A percentile compares a stretch with the other conserved stretches of the same genome.
These are phyloP conservation scores for Thecamonas trahens DNA, from an alignment of 78 protist genomes.

Conservation along the genomic window DNA sequence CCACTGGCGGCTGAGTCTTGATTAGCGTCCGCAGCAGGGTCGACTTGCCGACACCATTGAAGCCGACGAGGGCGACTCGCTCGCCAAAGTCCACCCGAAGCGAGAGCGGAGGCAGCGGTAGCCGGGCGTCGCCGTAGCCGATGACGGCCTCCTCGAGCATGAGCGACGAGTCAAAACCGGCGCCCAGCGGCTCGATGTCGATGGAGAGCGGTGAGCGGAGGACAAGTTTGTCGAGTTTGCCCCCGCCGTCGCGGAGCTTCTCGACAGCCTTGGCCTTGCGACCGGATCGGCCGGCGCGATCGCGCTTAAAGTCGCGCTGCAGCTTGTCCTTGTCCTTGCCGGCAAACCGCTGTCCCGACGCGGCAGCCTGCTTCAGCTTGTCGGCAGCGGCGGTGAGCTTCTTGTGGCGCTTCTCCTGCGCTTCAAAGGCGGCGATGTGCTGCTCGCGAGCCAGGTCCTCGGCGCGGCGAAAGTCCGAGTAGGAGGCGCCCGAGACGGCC, in stretches of 20 bases:
- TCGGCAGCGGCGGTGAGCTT: background rate
- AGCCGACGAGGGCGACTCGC: conserved; percentile 29
- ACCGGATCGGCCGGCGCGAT: background rate
- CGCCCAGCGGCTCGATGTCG: background rate
- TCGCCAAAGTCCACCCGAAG: conserved; percentile 4
- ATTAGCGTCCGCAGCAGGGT: conserved; percentile 5
- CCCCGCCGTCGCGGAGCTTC: background rate
- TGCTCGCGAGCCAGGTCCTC: background rate
- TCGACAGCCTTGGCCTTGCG: background rate
- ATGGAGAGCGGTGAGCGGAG: background rate
- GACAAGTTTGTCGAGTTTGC: background rate
- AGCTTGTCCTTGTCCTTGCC: background rate
- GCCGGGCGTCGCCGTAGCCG: background rate
- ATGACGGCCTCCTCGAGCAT: background rate
- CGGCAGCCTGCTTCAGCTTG: background rate
- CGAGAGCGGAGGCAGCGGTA: background rate
- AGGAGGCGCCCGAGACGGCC: background rate
- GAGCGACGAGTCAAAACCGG: background rate
- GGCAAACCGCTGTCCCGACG: background rate
- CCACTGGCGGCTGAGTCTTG: background rate
- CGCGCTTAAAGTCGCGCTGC: background rate
- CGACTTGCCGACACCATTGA: conserved; percentile 37
- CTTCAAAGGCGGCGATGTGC: background rate
- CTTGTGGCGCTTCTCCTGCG: background rate
- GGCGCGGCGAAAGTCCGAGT: background rate